Base-by-base conservation (phyloP, 495 filamentous ascomycete species). In the Echria macrotheca region DNA sequence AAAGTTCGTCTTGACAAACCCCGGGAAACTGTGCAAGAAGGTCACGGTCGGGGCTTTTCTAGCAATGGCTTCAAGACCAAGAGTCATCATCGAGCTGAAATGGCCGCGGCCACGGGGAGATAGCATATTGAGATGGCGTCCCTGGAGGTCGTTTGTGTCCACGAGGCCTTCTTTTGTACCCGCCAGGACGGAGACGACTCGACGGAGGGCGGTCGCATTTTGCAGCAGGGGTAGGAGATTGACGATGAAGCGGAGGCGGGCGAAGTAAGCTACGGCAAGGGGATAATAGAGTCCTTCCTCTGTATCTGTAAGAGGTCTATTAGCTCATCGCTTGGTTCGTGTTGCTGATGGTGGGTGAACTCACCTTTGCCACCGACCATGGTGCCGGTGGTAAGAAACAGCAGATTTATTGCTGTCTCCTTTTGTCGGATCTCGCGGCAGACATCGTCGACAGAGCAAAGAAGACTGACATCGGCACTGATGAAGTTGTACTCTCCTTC, bases 161-260 rank as follows among this genome's bases (percentile, higher is more conserved):
- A 87, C 53, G 1, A 50, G 44, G 4, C 78, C 77, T 59, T 88
- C 84, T 14, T 71, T 67, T 10, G 73, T 71, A 5, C 64, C 74
- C 0, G 59, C 70, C 5, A 75, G 60, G 12, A 86, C 74, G 28
- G 61, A 69, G 12, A 88, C 70, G 8, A 88, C 79, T 1, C 84
- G 79, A 0, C 75, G 74, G 11, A 78, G 69, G 33, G 11, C 6
- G 7, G 67, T 31, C 0, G 79, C 71, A 2, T 55, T 43, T 15
- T 63, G 63, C 0, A 87, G 57, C 0, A 77, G 71, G 0, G 85
- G 83, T 3, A 88, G 73, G 1, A 88, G 72, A 54, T 84, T 82
- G 32, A 61, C 45, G 14, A 76, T 73, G 59, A 87, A 84, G 35
- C 83, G 76, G 35, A 76, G 70, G 11, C 85, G 81, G 22, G 76